Evolutionary conservation across 352 stramenopile genomes (phyloP).

Genomic region (Saprolegnia diclina): DNA sequence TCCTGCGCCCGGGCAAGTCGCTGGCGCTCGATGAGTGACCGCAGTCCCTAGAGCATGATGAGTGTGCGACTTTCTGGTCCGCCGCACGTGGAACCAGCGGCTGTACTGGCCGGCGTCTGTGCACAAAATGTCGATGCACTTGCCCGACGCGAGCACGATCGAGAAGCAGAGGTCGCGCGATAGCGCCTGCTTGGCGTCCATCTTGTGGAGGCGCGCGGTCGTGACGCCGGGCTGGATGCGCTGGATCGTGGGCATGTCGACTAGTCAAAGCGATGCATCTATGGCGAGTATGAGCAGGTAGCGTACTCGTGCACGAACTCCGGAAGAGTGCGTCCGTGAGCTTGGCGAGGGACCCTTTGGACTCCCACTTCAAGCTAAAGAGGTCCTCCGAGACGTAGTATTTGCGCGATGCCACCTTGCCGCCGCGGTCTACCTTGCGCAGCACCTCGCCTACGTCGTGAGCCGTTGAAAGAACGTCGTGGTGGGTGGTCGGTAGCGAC

Average conservation of each 20-base stretch:
- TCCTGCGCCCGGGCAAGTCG: background rate
- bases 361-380: constrained; percentile 16
- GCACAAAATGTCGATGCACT: constrained; percentile 23
- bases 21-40: constrained; percentile 4
- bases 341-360: constrained; percentile 9
- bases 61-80: background rate
- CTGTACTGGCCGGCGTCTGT: constrained; percentile 9
- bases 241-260: constrained; percentile 10
- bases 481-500: background rate
- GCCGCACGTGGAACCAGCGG: constrained; percentile 15
- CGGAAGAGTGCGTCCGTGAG: constrained; percentile 14
- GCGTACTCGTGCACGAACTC: constrained; percentile 12
- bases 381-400: constrained; percentile 15
- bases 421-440: background rate
- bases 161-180: constrained; percentile 10
- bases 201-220: constrained; percentile 5
- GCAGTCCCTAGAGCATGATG: constrained; percentile 6
- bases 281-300: no score
- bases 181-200: constrained; percentile 10
- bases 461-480: no score
- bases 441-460: constrained; percentile 14
- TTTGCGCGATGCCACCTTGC: background rate
- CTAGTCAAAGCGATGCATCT: constrained; percentile 8
- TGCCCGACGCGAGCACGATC: constrained; percentile 15
- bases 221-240: constrained; percentile 14